Percentiles rank a stretch among this genome's conserved stretches.
phyloP scores from a whole-genome alignment of 176 grass and related monocot species.

The Zoysia pacifica region DNA sequence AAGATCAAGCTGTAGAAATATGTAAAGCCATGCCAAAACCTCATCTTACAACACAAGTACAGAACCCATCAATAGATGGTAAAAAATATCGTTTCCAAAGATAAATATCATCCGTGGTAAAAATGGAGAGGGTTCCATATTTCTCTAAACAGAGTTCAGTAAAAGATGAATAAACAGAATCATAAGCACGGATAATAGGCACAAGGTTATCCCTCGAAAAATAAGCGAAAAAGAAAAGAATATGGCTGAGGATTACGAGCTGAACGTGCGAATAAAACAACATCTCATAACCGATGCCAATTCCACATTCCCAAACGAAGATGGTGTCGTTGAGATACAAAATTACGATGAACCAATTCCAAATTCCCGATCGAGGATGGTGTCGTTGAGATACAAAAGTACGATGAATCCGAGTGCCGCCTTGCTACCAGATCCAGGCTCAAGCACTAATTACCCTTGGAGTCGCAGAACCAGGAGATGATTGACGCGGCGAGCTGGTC shows the following conservation, averaged over 20 bases:
- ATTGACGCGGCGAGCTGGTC: slow-evolving; percentile 55
- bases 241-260: no score
- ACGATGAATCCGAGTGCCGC: background rate
- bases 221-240: no score
- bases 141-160: background rate
- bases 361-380: no score
- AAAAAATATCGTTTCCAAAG: background rate
- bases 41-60: background rate
- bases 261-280: background rate
- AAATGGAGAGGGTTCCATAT: background rate
- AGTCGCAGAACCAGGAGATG: slow-evolving; percentile 62
- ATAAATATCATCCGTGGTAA: background rate
- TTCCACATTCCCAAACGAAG: background rate
- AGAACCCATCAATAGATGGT: background rate
- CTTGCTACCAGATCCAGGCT: background rate
- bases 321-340: background rate
- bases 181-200: background rate
- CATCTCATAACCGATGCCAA: background rate
- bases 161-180: slow-evolving; percentile 4
- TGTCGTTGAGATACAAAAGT: no score
- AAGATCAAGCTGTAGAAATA: background rate
- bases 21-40: background rate
- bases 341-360: background rate
- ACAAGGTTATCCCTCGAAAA: no score
- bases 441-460: slow-evolving; percentile 46